Evolutionary conservation across 2,329 filamentous ascomycete species (phyloP), one percentile per base, ranked within the genome.

Genomic region (Pyrenophora seminiperda): DNA sequence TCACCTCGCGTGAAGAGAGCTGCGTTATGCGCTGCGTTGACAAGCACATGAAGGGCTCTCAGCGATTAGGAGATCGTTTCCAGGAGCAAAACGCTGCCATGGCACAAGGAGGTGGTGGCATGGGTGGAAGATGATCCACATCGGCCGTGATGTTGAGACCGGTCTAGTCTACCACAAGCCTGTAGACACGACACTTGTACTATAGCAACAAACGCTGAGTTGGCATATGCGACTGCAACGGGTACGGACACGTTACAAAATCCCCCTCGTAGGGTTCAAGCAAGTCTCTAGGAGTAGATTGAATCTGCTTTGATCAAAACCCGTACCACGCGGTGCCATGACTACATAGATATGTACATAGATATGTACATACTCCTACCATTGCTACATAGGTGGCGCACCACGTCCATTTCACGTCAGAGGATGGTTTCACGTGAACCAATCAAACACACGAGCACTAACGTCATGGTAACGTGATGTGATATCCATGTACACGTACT

Each of bases 1-100:
- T 99, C 61, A 88, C 89, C 58, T 83, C 86, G 62, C 88, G 90
- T 73, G 94, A 99, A 79, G 89, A 89, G 70, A 88, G 89, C 74
- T 99, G 94, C 79, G 86, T 97, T 68, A 87, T 90, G 78, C 89
- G 91, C 68, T 99, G 94, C 77, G 92, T 97, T 56, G 89, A 94
- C 77, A 99, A 99, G 81, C 90, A 90, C 77, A 87, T 97, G 82
- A 94, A 95, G 75, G 88, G 88, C 58, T 90, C 90, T 59, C 90
- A 94, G 77, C 87, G 94, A 54, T 81, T 99, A 66, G 90, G 91
- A 68, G 90, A 96, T 77, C 85, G 94, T 58, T 99, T 97, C 84
- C 84, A 87, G 71, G 85, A 88, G 75, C 83, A 87, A 74, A 87
- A 87, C 66, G 83, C 83, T 40, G 81, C 81, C 32, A 86, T 87